A percentile compares a stretch with the other conserved stretches of the same genome.
Evolutionary conservation across 164 flowering plant genomes (phyloP).

Genomic region (Liquidambar formosana): DNA sequence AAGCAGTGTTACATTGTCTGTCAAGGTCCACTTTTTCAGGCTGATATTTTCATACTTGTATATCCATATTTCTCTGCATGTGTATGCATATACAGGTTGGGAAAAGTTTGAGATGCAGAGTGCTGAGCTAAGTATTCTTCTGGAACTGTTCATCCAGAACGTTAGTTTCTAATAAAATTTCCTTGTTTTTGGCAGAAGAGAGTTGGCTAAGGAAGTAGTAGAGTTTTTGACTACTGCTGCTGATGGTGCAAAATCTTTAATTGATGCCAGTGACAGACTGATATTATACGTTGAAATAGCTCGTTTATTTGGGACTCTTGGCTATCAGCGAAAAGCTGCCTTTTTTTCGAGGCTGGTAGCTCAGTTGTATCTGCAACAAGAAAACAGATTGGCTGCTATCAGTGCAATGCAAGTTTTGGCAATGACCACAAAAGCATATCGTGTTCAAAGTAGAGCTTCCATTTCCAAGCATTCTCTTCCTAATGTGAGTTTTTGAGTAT

Average conservation of each 20-base stretch:
- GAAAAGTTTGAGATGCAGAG: slow-evolving; percentile 3
- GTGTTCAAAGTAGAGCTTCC: slow-evolving; percentile 91
- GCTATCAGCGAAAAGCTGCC: slow-evolving; percentile 96
- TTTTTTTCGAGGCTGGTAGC: slow-evolving; percentile 98
- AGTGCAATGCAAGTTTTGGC: slow-evolving; percentile 99
- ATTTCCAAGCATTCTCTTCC: slow-evolving; percentile 29
- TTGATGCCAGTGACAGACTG: slow-evolving; percentile 92
- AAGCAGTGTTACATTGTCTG: too few relatives aligned
- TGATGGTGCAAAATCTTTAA: slow-evolving; percentile 96
- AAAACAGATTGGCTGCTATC: slow-evolving; percentile 78
- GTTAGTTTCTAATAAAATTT: not conserved
- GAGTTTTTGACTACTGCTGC: slow-evolving; percentile 92
- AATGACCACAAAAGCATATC: slow-evolving; percentile 91
- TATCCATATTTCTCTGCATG: not conserved
- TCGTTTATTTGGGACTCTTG: slow-evolving; percentile 89
- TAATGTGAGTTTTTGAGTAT: slow-evolving; percentile 49
- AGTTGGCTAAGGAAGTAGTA: slow-evolving; percentile 84
- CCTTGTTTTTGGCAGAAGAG: slow-evolving; percentile 53
- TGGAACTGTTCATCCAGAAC: not conserved
- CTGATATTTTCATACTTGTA: not conserved
- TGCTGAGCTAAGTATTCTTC: not conserved
- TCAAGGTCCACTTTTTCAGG: too few relatives aligned
- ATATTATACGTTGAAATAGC: slow-evolving; percentile 92
- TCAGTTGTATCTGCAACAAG: slow-evolving; percentile 93
- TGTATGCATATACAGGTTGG: not conserved